Evolutionary conservation across 306 rosid species (phyloP).

Genomic region (Castanospermum australe): DNA sequence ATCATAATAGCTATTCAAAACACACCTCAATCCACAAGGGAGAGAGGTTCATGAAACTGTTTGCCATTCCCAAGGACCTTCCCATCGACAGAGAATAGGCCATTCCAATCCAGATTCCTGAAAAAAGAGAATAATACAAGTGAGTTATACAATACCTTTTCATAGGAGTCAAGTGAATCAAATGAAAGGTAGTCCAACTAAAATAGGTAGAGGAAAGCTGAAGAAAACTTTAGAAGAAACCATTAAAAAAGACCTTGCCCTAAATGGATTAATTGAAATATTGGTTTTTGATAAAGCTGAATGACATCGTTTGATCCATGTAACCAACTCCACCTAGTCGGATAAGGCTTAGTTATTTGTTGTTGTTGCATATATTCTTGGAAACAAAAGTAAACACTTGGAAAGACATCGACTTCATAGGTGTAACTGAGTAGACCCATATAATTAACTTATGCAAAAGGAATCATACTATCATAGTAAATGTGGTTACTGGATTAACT

Average conservation of each 20-base stretch:
- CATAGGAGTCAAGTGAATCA: no score
- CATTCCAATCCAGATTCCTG: slow-evolving; percentile 52
- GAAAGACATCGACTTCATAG: not conserved
- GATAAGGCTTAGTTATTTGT: no score
- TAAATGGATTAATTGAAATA: no score
- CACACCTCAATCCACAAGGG: slow-evolving; percentile 74
- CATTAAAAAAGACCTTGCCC: no score
- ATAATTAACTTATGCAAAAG: not conserved
- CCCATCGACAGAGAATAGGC: slow-evolving; percentile 70
- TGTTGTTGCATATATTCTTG: not conserved
- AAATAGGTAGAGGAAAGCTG: no score
- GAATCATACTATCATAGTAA: not conserved
- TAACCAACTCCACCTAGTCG: no score
- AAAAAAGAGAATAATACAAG: not conserved
- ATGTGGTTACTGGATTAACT: not conserved
- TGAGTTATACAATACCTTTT: not conserved
- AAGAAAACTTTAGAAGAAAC: no score
- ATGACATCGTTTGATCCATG: no score
- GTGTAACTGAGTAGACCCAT: not conserved
- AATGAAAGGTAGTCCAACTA: no score
- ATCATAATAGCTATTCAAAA: not conserved
- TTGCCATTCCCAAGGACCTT: slow-evolving; percentile 87
- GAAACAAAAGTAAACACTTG: not conserved
- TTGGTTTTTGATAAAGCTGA: no score
- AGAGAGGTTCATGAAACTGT: slow-evolving; percentile 61